A percentile compares a stretch with the other conserved stretches of the same genome.
phyloP scores from a whole-genome alignment of 805 yeast species.

The Torulaspora maleeae region DNA sequence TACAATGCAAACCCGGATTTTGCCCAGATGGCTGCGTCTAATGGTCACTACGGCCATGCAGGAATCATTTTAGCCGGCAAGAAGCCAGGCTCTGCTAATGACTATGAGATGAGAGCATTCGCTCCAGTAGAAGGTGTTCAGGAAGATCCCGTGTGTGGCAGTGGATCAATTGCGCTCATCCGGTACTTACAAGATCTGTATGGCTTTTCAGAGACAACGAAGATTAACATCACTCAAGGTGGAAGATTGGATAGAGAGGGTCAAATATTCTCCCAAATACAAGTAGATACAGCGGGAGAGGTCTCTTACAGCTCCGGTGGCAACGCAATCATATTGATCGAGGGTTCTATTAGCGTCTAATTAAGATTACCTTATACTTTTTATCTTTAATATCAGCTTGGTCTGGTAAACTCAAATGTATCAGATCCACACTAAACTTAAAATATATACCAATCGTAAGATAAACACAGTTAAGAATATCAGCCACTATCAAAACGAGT shows the following conservation, averaged over 20 bases:
- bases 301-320: slow-evolving; percentile 39
- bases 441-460: background rate
- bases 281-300: slow-evolving; percentile 9
- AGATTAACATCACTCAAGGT: slow-evolving; percentile 38
- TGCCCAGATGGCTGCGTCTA: slow-evolving; percentile 20
- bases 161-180: slow-evolving; percentile 41
- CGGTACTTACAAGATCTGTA: slow-evolving; percentile 28
- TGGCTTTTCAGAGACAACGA: slow-evolving; percentile 18
- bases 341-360: slow-evolving; percentile 30
- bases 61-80: slow-evolving; percentile 43
- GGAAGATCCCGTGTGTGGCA: slow-evolving; percentile 57
- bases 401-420: too few species aligned
- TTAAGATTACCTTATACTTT: background rate
- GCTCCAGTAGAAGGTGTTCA: slow-evolving; percentile 35
- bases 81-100: slow-evolving; percentile 22
- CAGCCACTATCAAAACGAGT: too few species aligned
- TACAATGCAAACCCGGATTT: slow-evolving; percentile 35
- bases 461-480: too few species aligned
- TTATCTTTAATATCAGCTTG: background rate
- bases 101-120: slow-evolving; percentile 44
- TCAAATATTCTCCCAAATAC: slow-evolving; percentile 27
- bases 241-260: slow-evolving; percentile 41
- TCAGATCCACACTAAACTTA: background rate
- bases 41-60: slow-evolving; percentile 19
- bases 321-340: slow-evolving; percentile 36